Conservation (phyloP, 768 basidiomycete genomes). For the Epithele typhae region DNA sequence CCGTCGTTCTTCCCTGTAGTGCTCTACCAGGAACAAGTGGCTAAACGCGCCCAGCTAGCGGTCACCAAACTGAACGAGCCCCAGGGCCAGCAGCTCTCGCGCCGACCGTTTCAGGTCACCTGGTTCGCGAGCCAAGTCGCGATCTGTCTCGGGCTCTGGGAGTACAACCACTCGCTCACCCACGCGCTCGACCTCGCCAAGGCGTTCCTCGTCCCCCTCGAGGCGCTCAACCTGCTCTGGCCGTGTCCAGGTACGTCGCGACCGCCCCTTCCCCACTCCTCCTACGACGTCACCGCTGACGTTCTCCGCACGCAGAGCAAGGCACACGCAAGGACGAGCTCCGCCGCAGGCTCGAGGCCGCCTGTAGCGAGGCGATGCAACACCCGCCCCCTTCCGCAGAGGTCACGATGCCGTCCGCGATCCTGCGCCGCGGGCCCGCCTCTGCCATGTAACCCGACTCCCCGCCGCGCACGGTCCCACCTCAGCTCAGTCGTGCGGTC, state of each 20-base stretch:
- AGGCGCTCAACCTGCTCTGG: constrained; percentile 69
- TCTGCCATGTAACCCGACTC: neutral
- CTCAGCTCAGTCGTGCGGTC: neutral
- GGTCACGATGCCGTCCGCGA: constrained; percentile 16
- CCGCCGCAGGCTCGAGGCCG: constrained; percentile 21
- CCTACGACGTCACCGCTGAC: neutral
- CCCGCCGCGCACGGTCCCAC: too few species aligned
- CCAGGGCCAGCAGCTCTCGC: constrained; percentile 52
- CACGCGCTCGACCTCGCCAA: constrained; percentile 66
- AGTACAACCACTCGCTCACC: constrained; percentile 50
- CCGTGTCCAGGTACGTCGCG: constrained; percentile 44
- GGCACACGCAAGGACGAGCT: constrained; percentile 19
- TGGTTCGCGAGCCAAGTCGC: constrained; percentile 40
- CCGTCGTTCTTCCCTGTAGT: constrained; percentile 43
- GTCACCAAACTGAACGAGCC: constrained; percentile 48
- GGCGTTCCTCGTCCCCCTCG: constrained; percentile 55
- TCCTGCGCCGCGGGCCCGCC: constrained; percentile 7
- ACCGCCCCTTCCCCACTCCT: neutral
- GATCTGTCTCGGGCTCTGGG: constrained; percentile 59
- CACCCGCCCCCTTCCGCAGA: constrained; percentile 19
- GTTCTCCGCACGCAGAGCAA: constrained; percentile 14
- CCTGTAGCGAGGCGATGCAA: constrained; percentile 20
- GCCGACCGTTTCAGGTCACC: constrained; percentile 64
- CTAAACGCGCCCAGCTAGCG: constrained; percentile 53
- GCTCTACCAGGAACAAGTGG: constrained; percentile 61